Base-by-base conservation (phyloP, 768 basidiomycete genomes). In the Naganishia randhawae region DNA sequence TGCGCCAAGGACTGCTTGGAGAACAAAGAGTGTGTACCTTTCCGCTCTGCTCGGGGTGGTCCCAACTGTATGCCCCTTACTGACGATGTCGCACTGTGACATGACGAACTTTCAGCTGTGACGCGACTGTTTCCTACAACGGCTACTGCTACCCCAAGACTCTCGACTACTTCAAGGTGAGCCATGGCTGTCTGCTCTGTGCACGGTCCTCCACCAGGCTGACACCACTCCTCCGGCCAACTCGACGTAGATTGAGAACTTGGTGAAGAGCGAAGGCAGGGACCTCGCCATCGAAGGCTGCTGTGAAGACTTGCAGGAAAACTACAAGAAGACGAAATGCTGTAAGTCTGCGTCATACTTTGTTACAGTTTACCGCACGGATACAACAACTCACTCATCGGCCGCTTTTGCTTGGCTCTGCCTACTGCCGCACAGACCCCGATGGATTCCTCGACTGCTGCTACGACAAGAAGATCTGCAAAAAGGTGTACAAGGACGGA, bases 111-210 rank as follows among this genome's bases (percentile, higher is more conserved):
- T 41, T 3, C 29, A 61, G 57, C n/a, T 39, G 37, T 19, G 57
- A 61, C 37, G 57, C 57, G 25, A 61, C 37, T 13, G 57, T 61
- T 29, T 39, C 57, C 25, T 61, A 8, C 29, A 39, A 61, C 3
- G 57, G 57, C 37, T 61, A 25, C 22, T 61, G 57, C 37, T 61
- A 61, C 22, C 57, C 57, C 57, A 61, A 61, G 57, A 25, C 57
- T 13, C 57, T 61, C 14, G 57, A 61, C 37, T 29, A 42, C 37
- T 19, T 61, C 37, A 2, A 39, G 22, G 57, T 61, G 27, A 42
- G 57, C 57, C 10, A 14, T 29, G 13, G 3, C 2, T 2, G 11
- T 11, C 17, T 19, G 19, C 33, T 55, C 10, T n/a, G 33, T 32
- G 33, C 19, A n/a, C 16, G 35, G 8, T 2, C 22, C 32, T 55